A percentile compares a stretch with the other conserved stretches of the same genome.
phyloP scores from a whole-genome alignment of 2,329 filamentous ascomycete species.

The Nemania sp. region DNA sequence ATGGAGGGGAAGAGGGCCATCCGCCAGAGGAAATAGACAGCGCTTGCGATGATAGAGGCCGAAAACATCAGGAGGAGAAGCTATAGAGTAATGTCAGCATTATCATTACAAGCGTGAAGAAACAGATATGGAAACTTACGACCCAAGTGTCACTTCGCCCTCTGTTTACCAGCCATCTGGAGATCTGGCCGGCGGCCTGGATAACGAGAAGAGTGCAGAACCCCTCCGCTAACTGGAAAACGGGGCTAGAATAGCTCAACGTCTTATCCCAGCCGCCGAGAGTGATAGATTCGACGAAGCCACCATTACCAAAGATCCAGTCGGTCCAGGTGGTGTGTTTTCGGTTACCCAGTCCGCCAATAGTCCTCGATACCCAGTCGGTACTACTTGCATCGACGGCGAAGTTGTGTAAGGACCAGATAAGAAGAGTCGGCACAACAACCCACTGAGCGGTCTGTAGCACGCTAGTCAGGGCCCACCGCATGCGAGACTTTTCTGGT shows the following conservation, averaged over 20 bases:
- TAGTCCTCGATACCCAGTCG: constrained; percentile 85
- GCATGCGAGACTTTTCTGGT: constrained; percentile 79
- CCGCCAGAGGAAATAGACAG: constrained; percentile 95
- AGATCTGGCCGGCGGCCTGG: constrained; percentile 93
- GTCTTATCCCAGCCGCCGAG: constrained; percentile 91
- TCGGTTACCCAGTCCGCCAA: constrained; percentile 72
- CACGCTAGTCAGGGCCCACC: constrained; percentile 75
- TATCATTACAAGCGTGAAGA: not conserved
- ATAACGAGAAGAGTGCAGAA: constrained; percentile 98
- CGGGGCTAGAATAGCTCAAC: constrained; percentile 88
- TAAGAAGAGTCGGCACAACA: constrained; percentile 85
- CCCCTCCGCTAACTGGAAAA: constrained; percentile 94
- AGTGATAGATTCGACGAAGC: constrained; percentile 81
- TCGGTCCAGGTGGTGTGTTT: constrained; percentile 76
- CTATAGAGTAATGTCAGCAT: constrained; percentile 57
- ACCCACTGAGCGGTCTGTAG: constrained; percentile 86
- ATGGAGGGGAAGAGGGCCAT: constrained; percentile 94
- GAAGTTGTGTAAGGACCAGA: constrained; percentile 96
- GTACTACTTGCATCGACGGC: constrained; percentile 84
- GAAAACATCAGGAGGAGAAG: constrained; percentile 89
- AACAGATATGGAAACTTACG: constrained; percentile 64
- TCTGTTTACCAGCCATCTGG: constrained; percentile 92
- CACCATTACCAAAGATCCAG: constrained; percentile 90
- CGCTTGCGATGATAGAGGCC: constrained; percentile 90
- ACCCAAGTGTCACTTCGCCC: constrained; percentile 97